These are phyloP conservation scores for Cochlearia excelsa DNA, from an alignment of 345 rosid species.

Conservation along the genomic window DNA sequence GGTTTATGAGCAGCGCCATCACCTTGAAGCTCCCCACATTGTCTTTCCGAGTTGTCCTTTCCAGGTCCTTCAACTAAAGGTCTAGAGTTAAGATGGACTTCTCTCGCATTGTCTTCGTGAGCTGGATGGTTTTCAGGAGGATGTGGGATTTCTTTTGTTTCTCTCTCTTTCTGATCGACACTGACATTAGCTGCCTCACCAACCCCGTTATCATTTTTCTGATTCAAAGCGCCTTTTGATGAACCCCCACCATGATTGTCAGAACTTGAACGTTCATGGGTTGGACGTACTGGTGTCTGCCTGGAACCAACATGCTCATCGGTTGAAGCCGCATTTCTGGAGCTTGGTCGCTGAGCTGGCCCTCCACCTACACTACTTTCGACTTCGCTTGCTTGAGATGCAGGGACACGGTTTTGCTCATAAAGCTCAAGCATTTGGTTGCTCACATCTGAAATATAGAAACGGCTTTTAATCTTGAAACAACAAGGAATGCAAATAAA, in stretches of 20 bases:
- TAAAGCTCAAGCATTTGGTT: conserved; percentile 93
- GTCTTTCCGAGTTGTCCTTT: no score
- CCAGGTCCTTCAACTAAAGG: no score
- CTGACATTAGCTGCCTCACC: conserved; percentile 71
- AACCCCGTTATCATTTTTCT: conserved; percentile 57
- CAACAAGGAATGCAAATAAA: neutral
- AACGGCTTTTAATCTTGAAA: conserved; percentile 1
- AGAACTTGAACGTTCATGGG: conserved; percentile 46
- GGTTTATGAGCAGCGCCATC: conserved; percentile 51
- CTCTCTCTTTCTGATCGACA: conserved; percentile 53
- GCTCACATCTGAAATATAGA: conserved; percentile 69
- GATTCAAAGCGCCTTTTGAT: conserved; percentile 43
- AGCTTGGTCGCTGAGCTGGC: conserved; percentile 43
- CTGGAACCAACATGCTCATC: conserved; percentile 47
- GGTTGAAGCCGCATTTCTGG: conserved; percentile 48
- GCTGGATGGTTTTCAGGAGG: conserved; percentile 36
- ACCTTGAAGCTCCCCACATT: conserved; percentile 38
- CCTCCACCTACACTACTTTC: conserved; percentile 81
- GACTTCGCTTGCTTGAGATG: conserved; percentile 75
- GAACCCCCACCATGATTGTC: conserved; percentile 44
- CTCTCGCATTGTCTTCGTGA: conserved; percentile 35
- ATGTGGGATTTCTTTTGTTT: conserved; percentile 40
- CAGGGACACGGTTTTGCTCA: conserved; percentile 80
- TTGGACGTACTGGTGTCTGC: conserved; percentile 42
- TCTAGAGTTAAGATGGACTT: conserved; percentile 20